Base-by-base conservation (phyloP, 208 protist genomes). In the Leishmania major region DNA sequence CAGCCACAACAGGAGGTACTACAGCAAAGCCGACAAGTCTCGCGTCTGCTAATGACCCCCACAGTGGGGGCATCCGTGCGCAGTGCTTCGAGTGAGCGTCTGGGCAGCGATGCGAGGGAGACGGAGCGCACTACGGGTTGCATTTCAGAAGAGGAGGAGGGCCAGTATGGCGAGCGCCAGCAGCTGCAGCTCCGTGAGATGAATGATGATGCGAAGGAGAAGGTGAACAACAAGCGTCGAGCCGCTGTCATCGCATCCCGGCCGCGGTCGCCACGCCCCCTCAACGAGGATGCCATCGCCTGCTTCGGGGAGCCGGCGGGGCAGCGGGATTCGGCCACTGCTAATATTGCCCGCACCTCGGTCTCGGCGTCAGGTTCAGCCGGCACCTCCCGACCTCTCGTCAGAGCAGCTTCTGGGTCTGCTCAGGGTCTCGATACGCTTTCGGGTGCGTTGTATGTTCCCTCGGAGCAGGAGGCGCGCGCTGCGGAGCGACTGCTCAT, bases 171-270 rank as follows among this genome's bases (percentile, higher is more conserved):
- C 47, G 51, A 62, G 53, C 31, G 35, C 35, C 73, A 82, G 37
- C 64, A 72, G 19, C 77, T 77, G 53, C 82, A 79, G 22, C 57
- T 47, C 43, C 66, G 35, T 25, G 76, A 76, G 60, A 72, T 69
- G 10, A 75, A 43, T 40, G 71, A 75, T 19, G 77, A 78, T 53
- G 60, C 25, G 19, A 67, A 35, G 0, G 75, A 83, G 22, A 47
- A 51, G 67, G 55, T 77, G n/a, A 78, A 86, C 40, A 86, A 86
- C 75, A 85, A 85, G 25, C 77, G 82, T 17, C 49, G 31, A 51
- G 25, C 43, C 37, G 28, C 25, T 45, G 57, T 78, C 19, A 19
- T 31, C 4, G 4, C 31, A 40, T 51, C 75, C 25, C 31, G 55
- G 22, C 67, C 35, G 66, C 51, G 3, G 67, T 49, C 78, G 31